phyloP scores from a whole-genome alignment of 2,329 filamentous ascomycete genomes.

The Phyllosticta capitalensis region DNA sequence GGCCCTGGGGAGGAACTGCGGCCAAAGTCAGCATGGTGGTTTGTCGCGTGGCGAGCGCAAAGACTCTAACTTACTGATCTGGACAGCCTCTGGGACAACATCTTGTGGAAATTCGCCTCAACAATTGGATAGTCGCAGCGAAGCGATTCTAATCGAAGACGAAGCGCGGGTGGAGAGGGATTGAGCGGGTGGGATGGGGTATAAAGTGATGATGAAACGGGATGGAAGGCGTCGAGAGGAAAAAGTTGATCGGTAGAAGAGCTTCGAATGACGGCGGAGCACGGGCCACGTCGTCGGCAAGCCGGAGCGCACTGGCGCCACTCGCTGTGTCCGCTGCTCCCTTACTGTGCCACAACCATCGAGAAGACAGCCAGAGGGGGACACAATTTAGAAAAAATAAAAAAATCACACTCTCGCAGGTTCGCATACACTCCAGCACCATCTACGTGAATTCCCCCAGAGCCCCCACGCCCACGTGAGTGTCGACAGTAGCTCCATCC shows the following conservation, averaged over 20 bases:
- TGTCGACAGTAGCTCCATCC: not conserved
- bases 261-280: conserved; percentile 5
- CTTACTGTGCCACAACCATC: too few relatives aligned
- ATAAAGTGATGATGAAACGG: conserved; percentile 17
- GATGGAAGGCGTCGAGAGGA: conserved; percentile 20
- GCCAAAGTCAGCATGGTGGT: conserved; percentile 1
- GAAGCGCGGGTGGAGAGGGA: conserved; percentile 17
- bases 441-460: not conserved
- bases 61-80: conserved; percentile 25
- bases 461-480: not conserved
- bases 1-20: conserved; percentile 60
- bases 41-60: conserved; percentile 3
- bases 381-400: not conserved
- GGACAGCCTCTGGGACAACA: conserved; percentile 35
- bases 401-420: not conserved
- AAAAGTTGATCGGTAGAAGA: conserved; percentile 15
- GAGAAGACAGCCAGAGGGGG: not conserved
- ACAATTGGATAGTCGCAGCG: conserved; percentile 18
- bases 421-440: not conserved
- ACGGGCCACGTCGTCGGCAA: not conserved
- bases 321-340: too few relatives aligned
- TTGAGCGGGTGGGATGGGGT: conserved; percentile 13
- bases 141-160: conserved; percentile 15
- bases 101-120: conserved; percentile 20
- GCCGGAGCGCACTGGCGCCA: not conserved